Evolutionary conservation across 257 asterid species (phyloP), one percentile per base, ranked within the genome.

Genomic region (Coffea canephora): DNA sequence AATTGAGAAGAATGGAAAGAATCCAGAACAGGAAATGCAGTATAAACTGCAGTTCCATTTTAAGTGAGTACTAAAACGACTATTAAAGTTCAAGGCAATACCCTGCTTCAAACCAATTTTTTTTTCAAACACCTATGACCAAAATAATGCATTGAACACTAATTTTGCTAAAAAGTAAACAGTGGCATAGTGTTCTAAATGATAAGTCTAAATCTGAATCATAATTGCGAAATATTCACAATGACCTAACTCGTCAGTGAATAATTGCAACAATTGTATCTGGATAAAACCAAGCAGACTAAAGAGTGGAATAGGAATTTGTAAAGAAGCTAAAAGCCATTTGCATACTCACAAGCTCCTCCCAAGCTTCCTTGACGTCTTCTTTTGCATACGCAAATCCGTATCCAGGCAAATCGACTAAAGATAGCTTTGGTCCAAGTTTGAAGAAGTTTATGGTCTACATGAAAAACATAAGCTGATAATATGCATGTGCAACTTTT

Each of bases 361-460:
- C 95, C 99, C 99, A 96, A 73, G 95, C 88, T 85, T 96, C 99
- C 88, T 96, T 96, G 81, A 91, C 96, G 79, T 94, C 98, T 80
- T 92, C 98, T 86, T 96, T 94, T 39, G 98, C 99, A 89, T 88
- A 96, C 55, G 98, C 97, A 91, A 96, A 96, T 79, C 99, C 99
- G 83, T 96, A 96, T 80, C 98, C 99, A 79, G 99, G 97, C 90
- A 96, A 89, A 88, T 96, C 99, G 62, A 96, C 99, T 85, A 96
- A 84, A 82, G 89, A 85, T 39, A 91, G 86, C 86, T 92, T 96
- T 73, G 96, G 67, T 84, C 90, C 99, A 77, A 92, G 97, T 52
- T 89, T 88, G 89, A 94, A 96, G 84, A 96, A 96, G 82, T 96
- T 94, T 78, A 94, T 90, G 57, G 90, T 87, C 98, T 94, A 85